phyloP scores from a whole-genome alignment of 352 stramenopile genomes.

The Porosira glacialis region DNA sequence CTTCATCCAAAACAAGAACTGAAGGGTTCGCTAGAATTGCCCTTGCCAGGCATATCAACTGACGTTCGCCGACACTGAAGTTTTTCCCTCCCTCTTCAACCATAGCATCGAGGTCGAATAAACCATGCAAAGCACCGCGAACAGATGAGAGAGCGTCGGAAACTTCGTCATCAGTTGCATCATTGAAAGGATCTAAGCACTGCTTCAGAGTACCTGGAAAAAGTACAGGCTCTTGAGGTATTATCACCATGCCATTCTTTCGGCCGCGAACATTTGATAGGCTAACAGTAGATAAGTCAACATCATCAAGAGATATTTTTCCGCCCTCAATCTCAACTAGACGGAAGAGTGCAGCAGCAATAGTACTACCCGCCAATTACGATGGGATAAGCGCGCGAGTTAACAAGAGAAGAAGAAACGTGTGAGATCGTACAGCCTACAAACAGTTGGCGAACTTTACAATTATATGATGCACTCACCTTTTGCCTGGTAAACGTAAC shows the following conservation, averaged over 20 bases:
- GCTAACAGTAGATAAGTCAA: constrained; percentile 82
- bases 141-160: constrained; percentile 36
- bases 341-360: constrained; percentile 83
- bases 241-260: constrained; percentile 82
- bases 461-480: too few species aligned
- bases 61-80: constrained; percentile 91
- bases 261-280: constrained; percentile 57
- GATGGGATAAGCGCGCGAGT: too few species aligned
- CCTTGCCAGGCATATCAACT: constrained; percentile 92
- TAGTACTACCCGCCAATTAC: too few species aligned
- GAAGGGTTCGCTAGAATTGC: constrained; percentile 88
- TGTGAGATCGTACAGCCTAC: too few species aligned
- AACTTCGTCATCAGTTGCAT: neutral
- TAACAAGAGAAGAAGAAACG: too few species aligned
- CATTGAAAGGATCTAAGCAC: neutral
- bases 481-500: too few species aligned
- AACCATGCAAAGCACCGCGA: neutral
- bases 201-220: constrained; percentile 47
- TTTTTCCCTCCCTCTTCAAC: constrained; percentile 90
- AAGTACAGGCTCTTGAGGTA: constrained; percentile 85
- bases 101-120: constrained; percentile 74
- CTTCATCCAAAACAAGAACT: constrained; percentile 98
- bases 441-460: too few species aligned
- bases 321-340: constrained; percentile 81
- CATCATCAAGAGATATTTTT: constrained; percentile 88